Evolutionary conservation across 1,284 basidiomycete species (phyloP).

Genomic region (Cryptococcus depauperatus): DNA sequence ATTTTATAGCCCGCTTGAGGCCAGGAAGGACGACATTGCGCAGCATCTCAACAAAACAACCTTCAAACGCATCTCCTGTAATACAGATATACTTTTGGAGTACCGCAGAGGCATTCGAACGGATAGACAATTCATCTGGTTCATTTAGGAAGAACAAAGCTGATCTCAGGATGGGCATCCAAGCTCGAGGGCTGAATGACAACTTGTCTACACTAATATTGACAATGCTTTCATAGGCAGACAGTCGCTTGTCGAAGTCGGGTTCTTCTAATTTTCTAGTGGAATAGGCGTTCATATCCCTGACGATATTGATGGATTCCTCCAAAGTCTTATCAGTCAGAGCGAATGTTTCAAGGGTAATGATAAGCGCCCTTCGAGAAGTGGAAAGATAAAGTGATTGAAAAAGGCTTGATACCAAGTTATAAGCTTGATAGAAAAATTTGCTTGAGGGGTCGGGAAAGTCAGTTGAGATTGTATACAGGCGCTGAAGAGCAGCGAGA

Average conservation of each 20-base stretch:
- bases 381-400: constrained; percentile 62
- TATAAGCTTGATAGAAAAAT: constrained; percentile 56
- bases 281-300: constrained; percentile 79
- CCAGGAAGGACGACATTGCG: constrained; percentile 66
- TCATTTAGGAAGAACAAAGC: constrained; percentile 83
- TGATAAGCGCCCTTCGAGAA: constrained; percentile 60
- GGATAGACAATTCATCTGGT: constrained; percentile 76
- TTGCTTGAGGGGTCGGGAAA: constrained; percentile 51
- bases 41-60: constrained; percentile 49
- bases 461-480: constrained; percentile 67
- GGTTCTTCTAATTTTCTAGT: constrained; percentile 76
- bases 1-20: constrained; percentile 70
- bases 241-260: constrained; percentile 80
- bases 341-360: constrained; percentile 58
- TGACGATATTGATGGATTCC: constrained; percentile 53
- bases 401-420: constrained; percentile 65
- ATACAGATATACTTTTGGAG: constrained; percentile 71
- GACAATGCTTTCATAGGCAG: constrained; percentile 69
- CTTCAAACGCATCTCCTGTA: constrained; percentile 51
- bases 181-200: constrained; percentile 42
- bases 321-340: constrained; percentile 50
- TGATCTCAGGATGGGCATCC: constrained; percentile 79
- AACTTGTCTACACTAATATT: constrained; percentile 45
- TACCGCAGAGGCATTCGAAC: constrained; percentile 69
- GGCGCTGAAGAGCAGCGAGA: constrained; percentile 63